Conservation (phyloP, 768 basidiomycete genomes). For the Lanmaoa rubissima region DNA sequence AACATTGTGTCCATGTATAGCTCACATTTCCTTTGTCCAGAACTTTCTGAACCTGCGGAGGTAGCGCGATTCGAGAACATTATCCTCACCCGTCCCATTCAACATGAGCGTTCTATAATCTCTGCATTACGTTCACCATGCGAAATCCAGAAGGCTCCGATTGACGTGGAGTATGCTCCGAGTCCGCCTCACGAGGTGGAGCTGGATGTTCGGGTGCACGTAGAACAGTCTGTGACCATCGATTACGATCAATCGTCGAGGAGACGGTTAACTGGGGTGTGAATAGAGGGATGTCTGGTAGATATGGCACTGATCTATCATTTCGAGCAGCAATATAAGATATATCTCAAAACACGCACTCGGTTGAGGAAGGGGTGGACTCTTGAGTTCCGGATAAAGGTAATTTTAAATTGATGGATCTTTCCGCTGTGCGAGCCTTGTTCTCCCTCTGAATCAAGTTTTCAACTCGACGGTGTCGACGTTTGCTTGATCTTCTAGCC, state of each 20-base stretch:
- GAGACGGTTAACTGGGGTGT: conserved; percentile 5
- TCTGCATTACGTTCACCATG: conserved; percentile 24
- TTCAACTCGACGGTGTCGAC: not conserved
- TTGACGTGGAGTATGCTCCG: conserved; percentile 26
- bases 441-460: not conserved
- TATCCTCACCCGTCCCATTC: conserved; percentile 21
- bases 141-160: conserved; percentile 24
- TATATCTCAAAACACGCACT: not conserved
- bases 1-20: not conserved
- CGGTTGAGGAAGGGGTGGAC: not conserved
- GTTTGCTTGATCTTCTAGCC: not conserved
- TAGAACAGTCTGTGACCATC: conserved; percentile 29
- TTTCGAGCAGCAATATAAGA: conserved; percentile 8
- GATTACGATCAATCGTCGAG: conserved; percentile 28
- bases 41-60: conserved; percentile 28
- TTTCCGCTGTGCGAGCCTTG: not conserved
- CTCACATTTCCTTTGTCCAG: conserved; percentile 1
- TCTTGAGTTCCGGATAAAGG: not conserved
- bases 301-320: not conserved
- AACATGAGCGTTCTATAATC: conserved; percentile 16
- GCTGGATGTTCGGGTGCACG: conserved; percentile 30
- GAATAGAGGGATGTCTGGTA: conserved; percentile 6
- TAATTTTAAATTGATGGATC: conserved; percentile 12
- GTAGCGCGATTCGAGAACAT: conserved; percentile 26
- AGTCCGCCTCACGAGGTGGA: conserved; percentile 23